Evolutionary conservation across 352 stramenopile species (phyloP), one percentile per base, ranked within the genome.

Genomic region (Porosira glacialis): DNA sequence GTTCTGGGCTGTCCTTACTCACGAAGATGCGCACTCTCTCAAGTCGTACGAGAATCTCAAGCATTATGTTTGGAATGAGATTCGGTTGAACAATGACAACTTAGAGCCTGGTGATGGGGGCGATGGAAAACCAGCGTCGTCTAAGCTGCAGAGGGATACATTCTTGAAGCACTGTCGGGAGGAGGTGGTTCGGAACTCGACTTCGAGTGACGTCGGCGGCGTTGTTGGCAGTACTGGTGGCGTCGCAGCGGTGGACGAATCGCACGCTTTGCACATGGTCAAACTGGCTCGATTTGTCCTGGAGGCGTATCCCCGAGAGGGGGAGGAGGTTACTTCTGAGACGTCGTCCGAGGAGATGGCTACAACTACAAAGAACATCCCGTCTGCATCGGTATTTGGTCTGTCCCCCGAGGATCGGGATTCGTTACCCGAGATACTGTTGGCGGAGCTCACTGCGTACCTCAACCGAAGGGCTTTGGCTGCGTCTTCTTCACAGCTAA

Each of bases 21-120:
- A 92, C 57, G 72, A 79, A 7, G 74, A 87, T 26, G 71, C 76
- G 1, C 74, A 66, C 15, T 76, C 70, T 13, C 62, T 89, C 10
- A 90, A 90, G 70, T 80, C 68, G 1, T 89, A 88, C 56, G 81
- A 90, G 49, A 75, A 38, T 55, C 73, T 92, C 11, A 89, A 90
- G 51, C 44, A 62, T n/a, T 89, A 85, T 48, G 77, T 90, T 6
- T 75, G 67, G 0, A 63, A 58, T 24, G 81, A 90, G 67, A 70
- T 92, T 43, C 45, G 68, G 58, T 71, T 36, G 47, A 63, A 39
- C 63, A 83, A 72, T 62, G n/a, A n/a, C n/a, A n/a, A n/a, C n/a
- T n/a, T n/a, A n/a, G n/a, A n/a, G n/a, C n/a, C n/a, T n/a, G n/a
- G n/a, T n/a, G n/a, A n/a, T n/a, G n/a, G n/a, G n/a, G n/a, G n/a